Conservation (phyloP, 805 yeast species). For the Metschnikowia hibisci region DNA sequence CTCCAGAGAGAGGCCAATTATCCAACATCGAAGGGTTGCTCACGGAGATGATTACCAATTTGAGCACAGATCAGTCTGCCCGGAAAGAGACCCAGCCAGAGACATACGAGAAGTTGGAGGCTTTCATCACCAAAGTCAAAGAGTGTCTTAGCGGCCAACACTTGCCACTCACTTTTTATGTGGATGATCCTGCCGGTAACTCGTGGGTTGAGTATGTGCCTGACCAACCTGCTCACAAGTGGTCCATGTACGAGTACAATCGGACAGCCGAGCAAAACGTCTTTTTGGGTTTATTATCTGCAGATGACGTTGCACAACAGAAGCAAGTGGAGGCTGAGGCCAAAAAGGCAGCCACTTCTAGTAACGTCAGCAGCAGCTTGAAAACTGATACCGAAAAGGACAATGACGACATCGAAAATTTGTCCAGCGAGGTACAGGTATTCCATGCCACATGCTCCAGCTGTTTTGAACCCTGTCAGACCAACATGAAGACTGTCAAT, state of each 20-base stretch:
- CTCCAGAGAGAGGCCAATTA: slow-evolving; percentile 90
- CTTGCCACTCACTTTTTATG: slow-evolving; percentile 70
- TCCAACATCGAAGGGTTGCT: slow-evolving; percentile 90
- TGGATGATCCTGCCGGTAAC: slow-evolving; percentile 96
- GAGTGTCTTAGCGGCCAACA: slow-evolving; percentile 62
- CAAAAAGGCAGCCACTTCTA: slow-evolving; percentile 40
- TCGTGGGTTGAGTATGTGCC: slow-evolving; percentile 92
- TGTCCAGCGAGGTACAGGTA: slow-evolving; percentile 86
- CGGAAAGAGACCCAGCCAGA: slow-evolving; percentile 75
- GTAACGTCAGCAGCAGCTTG: slow-evolving; percentile 25
- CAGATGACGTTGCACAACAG: slow-evolving; percentile 52
- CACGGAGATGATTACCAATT: slow-evolving; percentile 76
- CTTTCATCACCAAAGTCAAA: slow-evolving; percentile 58
- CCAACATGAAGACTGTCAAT: slow-evolving; percentile 94
- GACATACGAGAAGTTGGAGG: slow-evolving; percentile 68
- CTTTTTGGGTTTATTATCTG: slow-evolving; percentile 73
- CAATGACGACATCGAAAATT: slow-evolving; percentile 77
- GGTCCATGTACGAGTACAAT: slow-evolving; percentile 78
- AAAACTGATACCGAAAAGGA: slow-evolving; percentile 43
- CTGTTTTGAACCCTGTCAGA: slow-evolving; percentile 76
- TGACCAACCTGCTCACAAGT: slow-evolving; percentile 82
- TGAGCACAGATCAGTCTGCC: slow-evolving; percentile 73
- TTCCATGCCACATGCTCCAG: slow-evolving; percentile 91
- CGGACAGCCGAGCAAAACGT: slow-evolving; percentile 89
- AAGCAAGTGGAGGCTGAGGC: slow-evolving; percentile 46